Evolutionary conservation across 306 rosid species (phyloP).

Genomic region (Abrus precatorius): DNA sequence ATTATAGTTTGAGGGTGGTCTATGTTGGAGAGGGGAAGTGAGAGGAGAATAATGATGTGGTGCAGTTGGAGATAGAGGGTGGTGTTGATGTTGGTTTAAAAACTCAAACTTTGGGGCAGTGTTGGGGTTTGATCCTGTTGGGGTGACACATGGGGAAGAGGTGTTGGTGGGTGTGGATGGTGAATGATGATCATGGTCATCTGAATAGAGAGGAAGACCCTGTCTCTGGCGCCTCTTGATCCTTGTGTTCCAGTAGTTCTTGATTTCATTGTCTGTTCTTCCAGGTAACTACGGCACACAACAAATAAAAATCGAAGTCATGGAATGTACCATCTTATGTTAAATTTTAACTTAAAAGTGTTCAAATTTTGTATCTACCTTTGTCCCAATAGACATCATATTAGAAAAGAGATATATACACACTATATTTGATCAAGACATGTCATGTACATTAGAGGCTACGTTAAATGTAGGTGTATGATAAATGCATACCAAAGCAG

Average conservation of each 20-base stretch:
- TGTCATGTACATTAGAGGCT: background rate
- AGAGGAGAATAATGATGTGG: conserved; percentile 58
- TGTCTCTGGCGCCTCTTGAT: conserved; percentile 80
- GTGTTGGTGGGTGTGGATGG: conserved; percentile 43
- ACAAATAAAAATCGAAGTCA: background rate
- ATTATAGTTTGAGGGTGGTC: conserved; percentile 14
- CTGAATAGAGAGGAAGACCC: conserved; percentile 77
- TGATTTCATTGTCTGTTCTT: conserved; percentile 94
- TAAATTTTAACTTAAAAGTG: background rate
- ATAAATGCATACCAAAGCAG: conserved; percentile 64
- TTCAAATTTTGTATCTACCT: background rate
- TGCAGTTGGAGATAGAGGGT: conserved; percentile 45
- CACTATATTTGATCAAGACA: background rate
- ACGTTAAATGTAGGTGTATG: background rate
- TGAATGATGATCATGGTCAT: conserved; percentile 42
- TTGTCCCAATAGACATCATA: background rate
- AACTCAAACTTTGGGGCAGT: conserved; percentile 48
- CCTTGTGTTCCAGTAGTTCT: conserved; percentile 95
- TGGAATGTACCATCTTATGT: too few species aligned
- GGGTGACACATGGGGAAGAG: conserved; percentile 34
- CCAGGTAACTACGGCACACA: conserved; percentile 74
- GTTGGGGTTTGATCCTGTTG: conserved; percentile 48
- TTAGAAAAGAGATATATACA: background rate
- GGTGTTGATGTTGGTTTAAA: conserved; percentile 37
- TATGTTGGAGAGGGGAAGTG: conserved; percentile 58